A percentile compares a stretch with the other conserved stretches of the same genome.
These are phyloP conservation scores for Penicillium sp. DNA, from an alignment of 2,329 filamentous ascomycete species.

Conservation along the genomic window DNA sequence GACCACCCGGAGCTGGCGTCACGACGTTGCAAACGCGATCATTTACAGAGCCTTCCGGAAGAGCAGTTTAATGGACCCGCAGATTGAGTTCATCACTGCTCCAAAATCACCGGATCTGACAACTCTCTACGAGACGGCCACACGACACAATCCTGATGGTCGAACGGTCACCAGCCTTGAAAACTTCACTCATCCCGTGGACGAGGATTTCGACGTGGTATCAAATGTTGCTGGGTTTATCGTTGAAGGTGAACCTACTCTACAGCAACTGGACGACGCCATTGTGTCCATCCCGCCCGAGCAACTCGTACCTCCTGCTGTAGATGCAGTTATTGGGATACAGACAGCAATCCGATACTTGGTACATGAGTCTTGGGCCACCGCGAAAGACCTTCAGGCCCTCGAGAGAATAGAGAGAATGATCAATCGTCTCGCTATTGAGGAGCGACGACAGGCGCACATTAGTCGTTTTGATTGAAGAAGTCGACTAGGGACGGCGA, in stretches of 20 bases:
- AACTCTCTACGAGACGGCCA: slow-evolving; percentile 3
- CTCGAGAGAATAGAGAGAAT: slow-evolving; percentile 5
- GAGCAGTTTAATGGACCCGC: slow-evolving; percentile 6
- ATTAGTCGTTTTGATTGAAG: neutral
- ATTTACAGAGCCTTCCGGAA: slow-evolving; percentile 13
- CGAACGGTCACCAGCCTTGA: neutral
- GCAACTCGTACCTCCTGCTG: neutral
- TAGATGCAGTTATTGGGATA: slow-evolving; percentile 1
- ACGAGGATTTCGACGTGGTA: neutral
- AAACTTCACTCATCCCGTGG: slow-evolving; percentile 2
- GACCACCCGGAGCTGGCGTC: slow-evolving; percentile 11
- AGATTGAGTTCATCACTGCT: slow-evolving; percentile 1
- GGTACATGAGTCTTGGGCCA: slow-evolving; percentile 4
- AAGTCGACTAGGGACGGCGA: no score
- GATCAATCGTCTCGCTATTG: neutral
- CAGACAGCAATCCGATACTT: slow-evolving; percentile 12
- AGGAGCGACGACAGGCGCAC: neutral
- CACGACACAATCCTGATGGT: neutral
- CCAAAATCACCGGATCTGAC: slow-evolving; percentile 5
- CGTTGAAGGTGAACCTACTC: neutral
- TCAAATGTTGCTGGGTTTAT: neutral
- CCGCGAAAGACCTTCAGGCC: neutral
- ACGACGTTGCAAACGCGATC: slow-evolving; percentile 4
- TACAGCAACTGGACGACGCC: slow-evolving; percentile 4
- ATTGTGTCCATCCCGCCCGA: neutral